Percentiles rank a stretch among this genome's conserved stretches.
Evolutionary conservation across 257 asterid species (phyloP).

Genomic region (Solanum tarapatanum): DNA sequence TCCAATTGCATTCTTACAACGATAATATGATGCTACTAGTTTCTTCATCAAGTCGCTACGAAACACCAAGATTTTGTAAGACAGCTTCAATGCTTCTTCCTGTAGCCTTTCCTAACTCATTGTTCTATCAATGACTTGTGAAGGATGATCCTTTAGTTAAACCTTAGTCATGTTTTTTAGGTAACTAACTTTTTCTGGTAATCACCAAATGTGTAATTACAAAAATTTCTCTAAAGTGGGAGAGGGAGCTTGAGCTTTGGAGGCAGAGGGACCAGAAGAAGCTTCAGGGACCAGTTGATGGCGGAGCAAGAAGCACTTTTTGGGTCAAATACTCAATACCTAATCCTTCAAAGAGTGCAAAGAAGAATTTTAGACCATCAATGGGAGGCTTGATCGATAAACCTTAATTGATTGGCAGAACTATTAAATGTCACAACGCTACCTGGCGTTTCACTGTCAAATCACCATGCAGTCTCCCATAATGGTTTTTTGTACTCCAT

Average conservation of each 20-base stretch:
- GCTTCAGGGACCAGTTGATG: slow-evolving; percentile 68
- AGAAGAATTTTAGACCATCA: slow-evolving; percentile 41
- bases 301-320: slow-evolving; percentile 70
- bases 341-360: slow-evolving; percentile 56
- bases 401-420: background rate
- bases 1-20: background rate
- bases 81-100: background rate
- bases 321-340: slow-evolving; percentile 71
- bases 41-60: background rate
- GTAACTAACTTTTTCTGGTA: background rate
- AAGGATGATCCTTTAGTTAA: background rate
- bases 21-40: background rate
- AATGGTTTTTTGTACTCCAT: background rate
- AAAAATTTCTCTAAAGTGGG: slow-evolving; percentile 21
- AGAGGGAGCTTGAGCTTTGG: slow-evolving; percentile 59
- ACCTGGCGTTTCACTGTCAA: background rate
- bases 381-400: slow-evolving; percentile 16
- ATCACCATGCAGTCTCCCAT: background rate
- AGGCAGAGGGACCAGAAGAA: slow-evolving; percentile 86
- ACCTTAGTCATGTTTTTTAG: background rate
- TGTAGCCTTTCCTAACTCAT: background rate
- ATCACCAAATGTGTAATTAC: background rate
- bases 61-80: background rate
- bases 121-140: background rate
- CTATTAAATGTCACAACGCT: background rate